Evolutionary conservation across 1,284 basidiomycete genomes (phyloP).

Genomic region (Neonothopanus nambi): DNA sequence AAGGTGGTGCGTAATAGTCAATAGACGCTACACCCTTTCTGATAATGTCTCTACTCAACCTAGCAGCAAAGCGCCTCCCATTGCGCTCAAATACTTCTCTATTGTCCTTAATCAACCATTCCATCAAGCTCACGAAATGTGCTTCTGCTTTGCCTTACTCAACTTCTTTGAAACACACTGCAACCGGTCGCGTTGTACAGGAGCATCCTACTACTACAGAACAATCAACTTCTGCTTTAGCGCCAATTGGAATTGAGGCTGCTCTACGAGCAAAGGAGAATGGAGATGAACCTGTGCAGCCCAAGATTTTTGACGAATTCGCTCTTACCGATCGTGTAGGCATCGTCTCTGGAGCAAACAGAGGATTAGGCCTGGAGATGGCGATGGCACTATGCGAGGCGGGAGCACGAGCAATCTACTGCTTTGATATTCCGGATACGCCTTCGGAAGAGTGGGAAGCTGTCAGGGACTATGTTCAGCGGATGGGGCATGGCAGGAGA

Average conservation of each 20-base stretch:
- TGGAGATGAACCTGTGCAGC: constrained; percentile 26
- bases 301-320: constrained; percentile 73
- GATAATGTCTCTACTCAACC: neutral
- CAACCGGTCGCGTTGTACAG: neutral
- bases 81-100: neutral
- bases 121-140: neutral
- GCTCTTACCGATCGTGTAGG: constrained; percentile 72
- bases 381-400: constrained; percentile 76
- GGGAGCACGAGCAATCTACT: constrained; percentile 76
- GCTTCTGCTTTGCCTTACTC: neutral
- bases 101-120: neutral
- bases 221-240: constrained; percentile 54
- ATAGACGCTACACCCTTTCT: neutral
- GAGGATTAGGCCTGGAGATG: constrained; percentile 84
- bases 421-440: constrained; percentile 66
- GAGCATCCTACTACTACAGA: constrained; percentile 21
- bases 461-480: constrained; percentile 53
- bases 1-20: neutral
- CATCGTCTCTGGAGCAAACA: constrained; percentile 77
- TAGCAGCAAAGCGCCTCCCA: neutral
- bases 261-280: constrained; percentile 47
- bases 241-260: constrained; percentile 61
- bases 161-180: neutral
- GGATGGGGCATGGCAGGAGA: constrained; percentile 46
- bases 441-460: constrained; percentile 70